Conservation (phyloP, 2,329 filamentous ascomycete species). For the Davidsoniella virescens region DNA sequence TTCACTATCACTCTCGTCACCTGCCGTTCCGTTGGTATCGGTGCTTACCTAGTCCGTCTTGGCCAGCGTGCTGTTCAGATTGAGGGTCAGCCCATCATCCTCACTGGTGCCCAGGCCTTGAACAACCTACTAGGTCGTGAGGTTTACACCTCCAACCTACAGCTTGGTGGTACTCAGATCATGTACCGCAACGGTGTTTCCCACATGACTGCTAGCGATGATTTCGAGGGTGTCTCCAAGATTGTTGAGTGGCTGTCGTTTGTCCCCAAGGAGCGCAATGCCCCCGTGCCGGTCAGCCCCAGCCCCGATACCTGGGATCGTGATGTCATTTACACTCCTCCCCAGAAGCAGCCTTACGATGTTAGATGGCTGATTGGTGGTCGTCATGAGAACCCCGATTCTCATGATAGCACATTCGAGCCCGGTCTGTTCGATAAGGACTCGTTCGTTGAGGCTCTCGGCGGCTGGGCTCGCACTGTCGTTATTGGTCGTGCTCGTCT, state of each 20-base stretch:
- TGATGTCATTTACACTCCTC: conserved; percentile 69
- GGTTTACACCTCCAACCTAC: conserved; percentile 96
- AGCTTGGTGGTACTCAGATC: conserved; percentile 99
- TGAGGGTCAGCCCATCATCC: conserved; percentile 95
- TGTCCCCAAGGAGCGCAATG: conserved; percentile 87
- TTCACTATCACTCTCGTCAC: conserved; percentile 97
- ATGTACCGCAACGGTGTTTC: conserved; percentile 99
- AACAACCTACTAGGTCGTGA: conserved; percentile 97
- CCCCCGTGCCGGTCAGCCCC: conserved; percentile 81
- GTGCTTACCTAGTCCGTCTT: conserved; percentile 94
- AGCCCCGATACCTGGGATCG: conserved; percentile 82
- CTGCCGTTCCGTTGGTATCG: conserved; percentile 96
- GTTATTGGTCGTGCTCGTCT: conserved; percentile 93
- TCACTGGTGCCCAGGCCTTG: conserved; percentile 90
- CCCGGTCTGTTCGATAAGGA: conserved; percentile 89
- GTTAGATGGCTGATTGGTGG: conserved; percentile 87
- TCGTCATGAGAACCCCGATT: conserved; percentile 38
- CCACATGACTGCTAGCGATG: conserved; percentile 93
- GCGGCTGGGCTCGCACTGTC: conserved; percentile 92
- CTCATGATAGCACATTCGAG: conserved; percentile 55
- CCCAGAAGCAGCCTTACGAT: conserved; percentile 74
- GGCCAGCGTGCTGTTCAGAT: conserved; percentile 98
- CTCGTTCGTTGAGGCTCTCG: conserved; percentile 92
- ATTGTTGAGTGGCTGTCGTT: conserved; percentile 98
- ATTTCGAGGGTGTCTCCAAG: conserved; percentile 94